Conservation (phyloP, 495 filamentous ascomycete genomes). For the Letharia columbiana region DNA sequence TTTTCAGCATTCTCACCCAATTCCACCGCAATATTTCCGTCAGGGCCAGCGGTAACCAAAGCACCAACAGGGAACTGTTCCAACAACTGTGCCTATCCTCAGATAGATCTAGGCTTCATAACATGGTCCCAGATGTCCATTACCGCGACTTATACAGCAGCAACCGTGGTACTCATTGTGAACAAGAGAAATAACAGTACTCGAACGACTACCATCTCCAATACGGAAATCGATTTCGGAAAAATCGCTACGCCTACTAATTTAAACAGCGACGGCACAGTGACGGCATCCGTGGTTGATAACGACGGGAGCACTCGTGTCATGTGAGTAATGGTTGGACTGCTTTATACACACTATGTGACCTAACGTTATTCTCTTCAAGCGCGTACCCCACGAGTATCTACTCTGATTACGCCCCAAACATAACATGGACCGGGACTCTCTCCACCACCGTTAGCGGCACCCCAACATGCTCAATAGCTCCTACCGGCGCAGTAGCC, state of each 20-base stretch:
- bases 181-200: conserved; percentile 15
- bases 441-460: conserved; percentile 4
- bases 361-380: neutral
- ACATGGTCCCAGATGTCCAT: neutral
- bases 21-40: neutral
- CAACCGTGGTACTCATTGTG: neutral
- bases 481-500: neutral
- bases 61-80: neutral
- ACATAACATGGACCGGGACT: conserved; percentile 6
- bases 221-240: conserved; percentile 13
- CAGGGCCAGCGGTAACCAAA: neutral
- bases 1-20: neutral
- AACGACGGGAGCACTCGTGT: neutral
- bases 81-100: neutral
- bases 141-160: conserved; percentile 10
- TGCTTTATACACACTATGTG: neutral
- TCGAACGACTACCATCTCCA: conserved; percentile 11
- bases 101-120: neutral
- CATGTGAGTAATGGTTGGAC: neutral
- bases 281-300: conserved; percentile 4
- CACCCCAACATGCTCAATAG: conserved; percentile 5
- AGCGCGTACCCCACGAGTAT: neutral
- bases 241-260: conserved; percentile 10
- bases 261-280: conserved; percentile 15
- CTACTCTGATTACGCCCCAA: conserved; percentile 8